Base-by-base conservation (phyloP, 805 yeast genomes). In the Myxozyma udenii region DNA sequence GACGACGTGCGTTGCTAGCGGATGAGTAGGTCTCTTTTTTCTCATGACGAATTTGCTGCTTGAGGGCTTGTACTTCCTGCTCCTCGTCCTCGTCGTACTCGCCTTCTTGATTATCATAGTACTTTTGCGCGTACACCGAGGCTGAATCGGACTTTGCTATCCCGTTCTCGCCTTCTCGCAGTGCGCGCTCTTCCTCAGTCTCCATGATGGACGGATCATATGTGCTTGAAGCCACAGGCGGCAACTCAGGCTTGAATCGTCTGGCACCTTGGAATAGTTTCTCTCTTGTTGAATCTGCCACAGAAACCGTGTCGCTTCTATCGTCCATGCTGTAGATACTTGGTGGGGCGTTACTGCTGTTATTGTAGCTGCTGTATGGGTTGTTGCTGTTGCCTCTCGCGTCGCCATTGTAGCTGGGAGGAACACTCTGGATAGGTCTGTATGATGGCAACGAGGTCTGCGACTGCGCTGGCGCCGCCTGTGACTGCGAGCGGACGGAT, bases 21-120 rank as follows among this genome's bases (percentile, higher is more conserved):
- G 90, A 81, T 14, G 87, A 83, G 9, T 89, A 81, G 1, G 96
- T 84, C 62, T 88, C 93, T 62, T 87, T 91, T 67, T 91, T 90
- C 33, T 87, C 82, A 63, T 85, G 88, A 51, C 87, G 74, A 54
- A 86, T 84, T 59, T 90, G 87, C 55, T 85, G 84, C 66, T 86
- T 88, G 58, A 91, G 80, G 41, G 81, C 86, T 65, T 87, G 95
- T 16, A 91, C 87, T 60, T 87, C 97, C 66, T 86, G 95, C 58
- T 90, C 96, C 57, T 88, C 90, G 11, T 58, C 60, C 25, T 50
- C 60, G n/a, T 44, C 41, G 12, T 26, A 42, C 19, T 39, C 42
- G n/a, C 32, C 37, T 12, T 50, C 52, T 26, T 30, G 55, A 5
- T 47, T 26, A 23, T 47, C 51, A 32, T 28, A 36, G 18, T 30